Evolutionary conservation across 768 basidiomycete species (phyloP).

Genomic region (Grammothele lineata): DNA sequence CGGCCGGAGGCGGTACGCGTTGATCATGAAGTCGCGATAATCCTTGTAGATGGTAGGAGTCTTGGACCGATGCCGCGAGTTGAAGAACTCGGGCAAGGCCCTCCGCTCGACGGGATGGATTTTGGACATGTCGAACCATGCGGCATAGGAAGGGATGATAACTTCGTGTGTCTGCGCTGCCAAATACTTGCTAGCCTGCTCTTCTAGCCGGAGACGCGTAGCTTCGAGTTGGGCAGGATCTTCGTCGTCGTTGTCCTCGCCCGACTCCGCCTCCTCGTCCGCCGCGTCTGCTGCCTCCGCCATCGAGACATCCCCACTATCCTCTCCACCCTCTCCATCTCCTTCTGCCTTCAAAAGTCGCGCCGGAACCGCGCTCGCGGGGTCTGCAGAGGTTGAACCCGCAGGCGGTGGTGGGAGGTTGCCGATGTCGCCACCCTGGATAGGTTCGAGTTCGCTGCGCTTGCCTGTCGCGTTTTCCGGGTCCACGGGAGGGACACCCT

Average conservation of each 20-base stretch:
- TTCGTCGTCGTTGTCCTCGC: constrained; percentile 80
- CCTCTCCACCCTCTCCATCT: constrained; percentile 65
- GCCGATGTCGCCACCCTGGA: constrained; percentile 72
- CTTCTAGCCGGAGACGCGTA: constrained; percentile 73
- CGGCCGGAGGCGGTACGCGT: constrained; percentile 92
- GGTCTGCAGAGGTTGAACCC: constrained; percentile 28
- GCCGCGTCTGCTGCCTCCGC: constrained; percentile 74
- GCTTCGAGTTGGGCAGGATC: constrained; percentile 82
- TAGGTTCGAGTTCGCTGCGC: constrained; percentile 83
- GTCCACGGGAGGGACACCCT: constrained; percentile 74
- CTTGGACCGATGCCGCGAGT: constrained; percentile 89
- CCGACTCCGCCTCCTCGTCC: constrained; percentile 75
- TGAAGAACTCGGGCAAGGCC: constrained; percentile 97
- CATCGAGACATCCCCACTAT: constrained; percentile 76
- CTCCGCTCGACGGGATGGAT: constrained; percentile 90
- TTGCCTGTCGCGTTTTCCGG: constrained; percentile 79
- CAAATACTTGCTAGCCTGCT: constrained; percentile 89
- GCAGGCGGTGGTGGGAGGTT: constrained; percentile 51
- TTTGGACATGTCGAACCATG: constrained; percentile 96
- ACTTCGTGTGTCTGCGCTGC: constrained; percentile 97
- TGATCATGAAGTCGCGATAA: constrained; percentile 99
- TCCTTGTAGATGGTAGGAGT: constrained; percentile 98
- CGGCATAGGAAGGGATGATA: constrained; percentile 93
- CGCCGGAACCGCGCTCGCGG: constrained; percentile 29
- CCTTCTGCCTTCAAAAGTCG: constrained; percentile 40